These are phyloP conservation scores for Vitis labrusca DNA, from an alignment of 164 flowering plant species.

Conservation along the genomic window DNA sequence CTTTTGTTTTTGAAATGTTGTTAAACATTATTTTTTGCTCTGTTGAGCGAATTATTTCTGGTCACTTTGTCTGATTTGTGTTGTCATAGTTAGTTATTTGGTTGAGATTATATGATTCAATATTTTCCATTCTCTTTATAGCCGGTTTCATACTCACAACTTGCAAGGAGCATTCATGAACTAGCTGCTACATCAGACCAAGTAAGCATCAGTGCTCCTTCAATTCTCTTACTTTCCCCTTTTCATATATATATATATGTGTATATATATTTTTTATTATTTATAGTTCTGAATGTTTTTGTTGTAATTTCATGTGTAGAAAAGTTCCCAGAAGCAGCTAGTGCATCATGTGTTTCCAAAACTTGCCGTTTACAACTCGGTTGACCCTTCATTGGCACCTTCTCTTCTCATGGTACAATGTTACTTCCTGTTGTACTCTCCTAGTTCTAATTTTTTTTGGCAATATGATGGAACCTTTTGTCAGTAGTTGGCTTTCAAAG, in stretches of 20 bases:
- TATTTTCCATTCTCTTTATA: conserved; percentile 20
- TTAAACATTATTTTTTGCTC: no score
- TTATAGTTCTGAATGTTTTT: neutral
- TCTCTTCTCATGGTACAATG: conserved; percentile 90
- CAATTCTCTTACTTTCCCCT: neutral
- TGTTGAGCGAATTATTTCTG: neutral
- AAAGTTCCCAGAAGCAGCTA: conserved; percentile 89
- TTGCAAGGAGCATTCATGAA: conserved; percentile 96
- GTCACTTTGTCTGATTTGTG: neutral
- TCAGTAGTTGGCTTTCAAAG: neutral
- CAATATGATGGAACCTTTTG: neutral
- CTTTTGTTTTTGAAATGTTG: no score
- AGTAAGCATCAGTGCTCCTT: conserved; percentile 33
- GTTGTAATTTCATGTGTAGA: conserved; percentile 37
- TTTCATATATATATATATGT: neutral
- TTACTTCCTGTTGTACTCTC: neutral
- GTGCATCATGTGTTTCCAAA: conserved; percentile 94
- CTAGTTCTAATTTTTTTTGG: neutral
- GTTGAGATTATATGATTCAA: neutral
- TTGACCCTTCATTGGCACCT: conserved; percentile 97
- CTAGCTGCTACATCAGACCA: conserved; percentile 95
- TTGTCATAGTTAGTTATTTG: neutral
- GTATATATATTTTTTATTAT: neutral
- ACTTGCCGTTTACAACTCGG: conserved; percentile 98
- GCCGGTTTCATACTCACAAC: conserved; percentile 96